Percentiles rank a stretch among this genome's conserved stretches.
Evolutionary conservation across 2,329 filamentous ascomycete species (phyloP).

Genomic region (Aspergillus pseudoterreus): DNA sequence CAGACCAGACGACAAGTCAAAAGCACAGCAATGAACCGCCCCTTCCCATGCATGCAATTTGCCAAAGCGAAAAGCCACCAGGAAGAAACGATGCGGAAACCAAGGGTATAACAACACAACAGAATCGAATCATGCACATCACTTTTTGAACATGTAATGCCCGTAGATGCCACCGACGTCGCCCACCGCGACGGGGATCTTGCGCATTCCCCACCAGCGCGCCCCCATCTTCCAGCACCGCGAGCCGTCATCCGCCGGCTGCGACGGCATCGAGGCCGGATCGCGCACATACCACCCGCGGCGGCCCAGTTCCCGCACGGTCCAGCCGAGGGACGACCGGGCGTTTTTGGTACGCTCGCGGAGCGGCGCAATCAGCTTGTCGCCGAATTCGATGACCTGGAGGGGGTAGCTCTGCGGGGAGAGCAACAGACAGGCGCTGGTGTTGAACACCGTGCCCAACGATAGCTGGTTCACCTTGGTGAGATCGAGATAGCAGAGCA

Average conservation of each 20-base stretch:
- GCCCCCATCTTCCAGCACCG: slow-evolving; percentile 81
- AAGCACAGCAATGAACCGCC: neutral
- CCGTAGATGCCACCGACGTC: slow-evolving; percentile 58
- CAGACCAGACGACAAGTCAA: too few relatives aligned
- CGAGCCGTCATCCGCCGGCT: slow-evolving; percentile 51
- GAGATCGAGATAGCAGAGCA: slow-evolving; percentile 72
- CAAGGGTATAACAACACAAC: slow-evolving; percentile 8
- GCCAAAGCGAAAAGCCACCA: slow-evolving; percentile 9
- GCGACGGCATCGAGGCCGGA: slow-evolving; percentile 32
- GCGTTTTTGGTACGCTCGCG: slow-evolving; percentile 59
- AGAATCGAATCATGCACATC: slow-evolving; percentile 15
- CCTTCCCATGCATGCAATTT: slow-evolving; percentile 13
- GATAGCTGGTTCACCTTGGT: slow-evolving; percentile 62
- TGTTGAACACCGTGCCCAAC: slow-evolving; percentile 56
- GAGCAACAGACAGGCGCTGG: slow-evolving; percentile 55
- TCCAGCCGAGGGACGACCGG: slow-evolving; percentile 61
- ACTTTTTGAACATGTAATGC: slow-evolving; percentile 58
- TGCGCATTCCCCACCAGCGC: slow-evolving; percentile 79
- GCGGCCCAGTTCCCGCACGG: slow-evolving; percentile 63
- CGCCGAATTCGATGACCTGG: slow-evolving; percentile 70
- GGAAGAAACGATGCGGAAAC: slow-evolving; percentile 9
- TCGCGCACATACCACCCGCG: slow-evolving; percentile 64
- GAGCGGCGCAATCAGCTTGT: slow-evolving; percentile 63
- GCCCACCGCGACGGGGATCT: slow-evolving; percentile 53
- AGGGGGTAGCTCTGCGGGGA: slow-evolving; percentile 61